Conservation (phyloP, 2,329 filamentous ascomycete genomes). For the Gaeumannomyces sp. region DNA sequence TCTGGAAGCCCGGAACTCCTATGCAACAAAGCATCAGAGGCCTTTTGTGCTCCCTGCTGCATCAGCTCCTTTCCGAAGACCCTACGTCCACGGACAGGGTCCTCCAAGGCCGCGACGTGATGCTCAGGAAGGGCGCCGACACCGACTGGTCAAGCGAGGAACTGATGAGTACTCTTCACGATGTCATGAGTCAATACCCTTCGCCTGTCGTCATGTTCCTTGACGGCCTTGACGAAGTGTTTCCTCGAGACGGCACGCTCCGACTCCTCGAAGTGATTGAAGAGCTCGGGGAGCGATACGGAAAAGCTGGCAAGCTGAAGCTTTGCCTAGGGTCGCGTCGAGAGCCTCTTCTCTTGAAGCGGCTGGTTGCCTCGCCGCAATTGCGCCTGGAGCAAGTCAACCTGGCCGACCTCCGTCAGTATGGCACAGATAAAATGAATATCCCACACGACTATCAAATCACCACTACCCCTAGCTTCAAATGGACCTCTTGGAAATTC, state of each 20-base stretch:
- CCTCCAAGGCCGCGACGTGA: background rate
- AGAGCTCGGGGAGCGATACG: background rate
- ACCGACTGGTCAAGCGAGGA: conserved; percentile 15
- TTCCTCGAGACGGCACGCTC: background rate
- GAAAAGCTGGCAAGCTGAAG: conserved; percentile 1
- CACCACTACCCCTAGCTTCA: background rate
- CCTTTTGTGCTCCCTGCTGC: conserved; percentile 20
- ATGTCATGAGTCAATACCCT: background rate
- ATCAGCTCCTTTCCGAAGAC: conserved; percentile 13
- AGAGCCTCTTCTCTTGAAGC: background rate
- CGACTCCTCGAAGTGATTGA: background rate
- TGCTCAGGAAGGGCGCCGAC: conserved; percentile 7
- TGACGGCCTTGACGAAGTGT: conserved; percentile 8
- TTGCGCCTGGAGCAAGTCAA: conserved; percentile 5
- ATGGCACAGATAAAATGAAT: background rate
- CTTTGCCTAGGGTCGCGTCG: conserved; percentile 3
- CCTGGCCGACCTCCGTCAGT: background rate
- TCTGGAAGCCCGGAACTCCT: conserved; percentile 23
- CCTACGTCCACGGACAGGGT: background rate
- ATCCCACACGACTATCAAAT: background rate
- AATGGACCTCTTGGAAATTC: accelerated
- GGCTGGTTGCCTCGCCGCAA: background rate
- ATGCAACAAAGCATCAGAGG: conserved; percentile 23
- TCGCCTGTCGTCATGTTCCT: conserved; percentile 15
- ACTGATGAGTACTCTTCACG: background rate